phyloP scores from a whole-genome alignment of 2,329 filamentous ascomycete genomes.

The Aspergillus texensis region DNA sequence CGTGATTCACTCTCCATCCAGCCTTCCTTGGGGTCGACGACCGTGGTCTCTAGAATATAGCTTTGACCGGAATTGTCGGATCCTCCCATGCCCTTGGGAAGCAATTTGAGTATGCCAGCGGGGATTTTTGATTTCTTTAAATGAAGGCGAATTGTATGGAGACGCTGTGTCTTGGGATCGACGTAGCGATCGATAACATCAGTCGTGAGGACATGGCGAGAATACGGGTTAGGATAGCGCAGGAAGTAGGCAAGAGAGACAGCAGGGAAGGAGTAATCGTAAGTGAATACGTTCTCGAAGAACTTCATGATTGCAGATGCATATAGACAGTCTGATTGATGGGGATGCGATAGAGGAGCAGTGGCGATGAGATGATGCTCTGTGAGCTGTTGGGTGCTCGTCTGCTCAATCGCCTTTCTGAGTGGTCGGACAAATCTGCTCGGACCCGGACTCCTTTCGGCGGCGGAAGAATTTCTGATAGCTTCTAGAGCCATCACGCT shows the following conservation, averaged over 20 bases:
- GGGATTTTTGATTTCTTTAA: constrained; percentile 67
- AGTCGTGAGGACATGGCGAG: constrained; percentile 65
- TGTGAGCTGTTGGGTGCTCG: constrained; percentile 15
- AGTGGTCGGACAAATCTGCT: constrained; percentile 19
- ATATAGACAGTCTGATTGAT: constrained; percentile 14
- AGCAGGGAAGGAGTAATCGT: constrained; percentile 67
- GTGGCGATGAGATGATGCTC: constrained; percentile 12
- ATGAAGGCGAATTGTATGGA: constrained; percentile 64
- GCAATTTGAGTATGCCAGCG: constrained; percentile 61
- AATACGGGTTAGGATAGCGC: constrained; percentile 69
- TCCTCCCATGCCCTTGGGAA: constrained; percentile 62
- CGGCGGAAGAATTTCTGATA: constrained; percentile 23
- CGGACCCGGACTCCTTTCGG: constrained; percentile 14
- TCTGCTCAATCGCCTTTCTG: constrained; percentile 21
- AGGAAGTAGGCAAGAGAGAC: constrained; percentile 70
- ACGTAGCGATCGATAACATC: constrained; percentile 67
- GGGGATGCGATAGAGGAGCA: constrained; percentile 5
- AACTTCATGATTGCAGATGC: constrained; percentile 51
- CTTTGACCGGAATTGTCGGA: constrained; percentile 61
- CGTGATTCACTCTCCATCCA: constrained; percentile 68
- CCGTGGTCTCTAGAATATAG: constrained; percentile 65
- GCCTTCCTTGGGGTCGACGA: constrained; percentile 64
- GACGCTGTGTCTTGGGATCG: constrained; percentile 60
- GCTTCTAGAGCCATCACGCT: constrained; percentile 19
- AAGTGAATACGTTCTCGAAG: constrained; percentile 59